Conservation (phyloP, 176 grass and related monocot genomes). For the Cenchrus americanus region DNA sequence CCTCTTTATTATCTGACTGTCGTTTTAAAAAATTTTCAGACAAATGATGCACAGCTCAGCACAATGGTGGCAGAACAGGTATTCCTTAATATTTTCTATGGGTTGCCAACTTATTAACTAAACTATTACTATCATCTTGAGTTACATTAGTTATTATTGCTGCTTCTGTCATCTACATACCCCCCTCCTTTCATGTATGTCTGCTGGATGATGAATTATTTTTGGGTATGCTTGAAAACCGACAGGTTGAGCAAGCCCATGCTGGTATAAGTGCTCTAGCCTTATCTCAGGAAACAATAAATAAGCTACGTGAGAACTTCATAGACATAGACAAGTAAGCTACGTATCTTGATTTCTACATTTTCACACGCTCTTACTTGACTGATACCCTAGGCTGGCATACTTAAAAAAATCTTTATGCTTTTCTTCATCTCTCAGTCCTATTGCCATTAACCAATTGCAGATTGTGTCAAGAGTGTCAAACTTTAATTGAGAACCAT, state of each 20-base stretch:
- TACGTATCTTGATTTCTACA: slow-evolving; percentile 3
- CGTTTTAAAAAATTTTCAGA: slow-evolving; percentile 59
- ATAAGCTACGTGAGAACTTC: slow-evolving; percentile 86
- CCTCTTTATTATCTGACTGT: slow-evolving; percentile 42
- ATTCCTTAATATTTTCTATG: slow-evolving; percentile 37
- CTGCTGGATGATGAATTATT: slow-evolving; percentile 17
- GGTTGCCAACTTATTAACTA: slow-evolving; percentile 22
- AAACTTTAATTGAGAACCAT: slow-evolving; percentile 98
- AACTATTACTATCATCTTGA: neutral
- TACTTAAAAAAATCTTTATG: slow-evolving; percentile 11
- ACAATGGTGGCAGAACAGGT: slow-evolving; percentile 99
- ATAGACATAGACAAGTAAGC: slow-evolving; percentile 94
- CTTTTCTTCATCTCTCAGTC: slow-evolving; percentile 37
- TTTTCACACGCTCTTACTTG: slow-evolving; percentile 32
- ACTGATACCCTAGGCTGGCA: slow-evolving; percentile 29
- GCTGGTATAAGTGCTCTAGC: slow-evolving; percentile 87
- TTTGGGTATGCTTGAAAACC: slow-evolving; percentile 23
- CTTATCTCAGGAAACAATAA: slow-evolving; percentile 94
- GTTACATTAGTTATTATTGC: slow-evolving; percentile 6
- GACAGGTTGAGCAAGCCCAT: slow-evolving; percentile 93
- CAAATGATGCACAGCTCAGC: slow-evolving; percentile 98
- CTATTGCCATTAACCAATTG: slow-evolving; percentile 38
- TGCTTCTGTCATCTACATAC: slow-evolving; percentile 22
- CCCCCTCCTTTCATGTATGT: neutral
- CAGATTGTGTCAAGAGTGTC: slow-evolving; percentile 96